A percentile compares a stretch with the other conserved stretches of the same genome.
These are phyloP conservation scores for Candida buenavistaensis DNA, from an alignment of 1,139 yeast genomes.

Conservation along the genomic window DNA sequence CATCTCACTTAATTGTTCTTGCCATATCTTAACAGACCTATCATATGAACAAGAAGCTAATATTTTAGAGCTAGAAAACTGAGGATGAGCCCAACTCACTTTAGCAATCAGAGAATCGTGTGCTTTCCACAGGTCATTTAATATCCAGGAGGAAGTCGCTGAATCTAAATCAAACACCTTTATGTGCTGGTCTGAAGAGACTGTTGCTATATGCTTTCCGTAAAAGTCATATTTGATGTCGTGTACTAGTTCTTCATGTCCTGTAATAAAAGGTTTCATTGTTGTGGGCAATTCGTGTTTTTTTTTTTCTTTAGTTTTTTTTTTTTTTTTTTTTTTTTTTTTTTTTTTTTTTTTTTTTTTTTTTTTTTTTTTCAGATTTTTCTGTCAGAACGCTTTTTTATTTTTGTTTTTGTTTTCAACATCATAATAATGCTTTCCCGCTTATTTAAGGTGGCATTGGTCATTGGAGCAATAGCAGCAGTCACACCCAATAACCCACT, in stretches of 20 bases:
- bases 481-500: conserved; percentile 37
- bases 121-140: conserved; percentile 90
- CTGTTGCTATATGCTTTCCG: conserved; percentile 87
- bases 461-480: conserved; percentile 20
- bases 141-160: conserved; percentile 61
- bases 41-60: conserved; percentile 90
- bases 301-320: neutral
- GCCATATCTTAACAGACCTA: conserved; percentile 86
- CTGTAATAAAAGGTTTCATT: conserved; percentile 74
- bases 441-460: conserved; percentile 16
- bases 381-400: too few species aligned
- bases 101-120: conserved; percentile 87
- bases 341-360: conserved; percentile 3
- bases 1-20: conserved; percentile 79
- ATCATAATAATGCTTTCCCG: conserved; percentile 6
- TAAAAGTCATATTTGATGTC: conserved; percentile 88
- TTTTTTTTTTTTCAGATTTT: conserved; percentile 2
- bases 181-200: conserved; percentile 89
- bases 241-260: conserved; percentile 89
- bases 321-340: neutral
- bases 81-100: conserved; percentile 92
- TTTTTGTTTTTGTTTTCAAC: neutral
- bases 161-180: conserved; percentile 78
- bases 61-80: conserved; percentile 71
- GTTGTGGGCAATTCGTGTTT: neutral